Evolutionary conservation across 179 eudicot genomes (phyloP).

Genomic region (Drosera spatulata): DNA sequence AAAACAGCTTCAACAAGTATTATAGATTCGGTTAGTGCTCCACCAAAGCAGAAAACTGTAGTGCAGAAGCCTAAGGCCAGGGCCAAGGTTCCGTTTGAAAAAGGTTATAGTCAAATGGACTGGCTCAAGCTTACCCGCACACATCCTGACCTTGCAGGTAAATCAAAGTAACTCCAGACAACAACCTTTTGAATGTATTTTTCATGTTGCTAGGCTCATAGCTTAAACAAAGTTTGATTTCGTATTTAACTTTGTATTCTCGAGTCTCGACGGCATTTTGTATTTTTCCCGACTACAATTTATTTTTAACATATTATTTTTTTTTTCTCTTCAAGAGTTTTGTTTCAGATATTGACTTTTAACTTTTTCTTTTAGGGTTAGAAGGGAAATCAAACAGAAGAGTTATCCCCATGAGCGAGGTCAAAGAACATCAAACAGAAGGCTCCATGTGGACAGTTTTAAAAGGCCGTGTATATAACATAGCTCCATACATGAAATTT

Average conservation of each 20-base stretch:
- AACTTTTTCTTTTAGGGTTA: slow-evolving; percentile 29
- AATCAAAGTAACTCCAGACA: background rate
- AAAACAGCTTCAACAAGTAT: slow-evolving; percentile 15
- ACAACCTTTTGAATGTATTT: background rate
- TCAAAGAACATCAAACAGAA: slow-evolving; percentile 75
- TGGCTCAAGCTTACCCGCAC: slow-evolving; percentile 91
- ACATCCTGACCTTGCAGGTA: slow-evolving; percentile 96
- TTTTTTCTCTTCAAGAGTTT: background rate
- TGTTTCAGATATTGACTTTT: background rate
- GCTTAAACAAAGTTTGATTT: background rate
- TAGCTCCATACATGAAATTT: slow-evolving; percentile 88
- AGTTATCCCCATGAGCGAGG: slow-evolving; percentile 69
- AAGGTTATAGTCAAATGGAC: slow-evolving; percentile 89
- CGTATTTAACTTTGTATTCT: too few relatives aligned
- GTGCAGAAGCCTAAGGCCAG: slow-evolving; percentile 46
- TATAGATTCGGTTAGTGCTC: slow-evolving; percentile 18
- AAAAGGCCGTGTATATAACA: slow-evolving; percentile 89
- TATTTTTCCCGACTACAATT: too few relatives aligned
- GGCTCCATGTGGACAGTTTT: slow-evolving; percentile 90
- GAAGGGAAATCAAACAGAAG: slow-evolving; percentile 82
- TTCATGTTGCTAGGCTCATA: background rate
- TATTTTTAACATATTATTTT: too few relatives aligned
- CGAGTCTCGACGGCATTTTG: too few relatives aligned
- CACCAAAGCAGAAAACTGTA: slow-evolving; percentile 22
- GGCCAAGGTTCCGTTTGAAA: slow-evolving; percentile 87